These are phyloP conservation scores for Acacia concinna DNA, from an alignment of 331 rosid species.

Conservation along the genomic window DNA sequence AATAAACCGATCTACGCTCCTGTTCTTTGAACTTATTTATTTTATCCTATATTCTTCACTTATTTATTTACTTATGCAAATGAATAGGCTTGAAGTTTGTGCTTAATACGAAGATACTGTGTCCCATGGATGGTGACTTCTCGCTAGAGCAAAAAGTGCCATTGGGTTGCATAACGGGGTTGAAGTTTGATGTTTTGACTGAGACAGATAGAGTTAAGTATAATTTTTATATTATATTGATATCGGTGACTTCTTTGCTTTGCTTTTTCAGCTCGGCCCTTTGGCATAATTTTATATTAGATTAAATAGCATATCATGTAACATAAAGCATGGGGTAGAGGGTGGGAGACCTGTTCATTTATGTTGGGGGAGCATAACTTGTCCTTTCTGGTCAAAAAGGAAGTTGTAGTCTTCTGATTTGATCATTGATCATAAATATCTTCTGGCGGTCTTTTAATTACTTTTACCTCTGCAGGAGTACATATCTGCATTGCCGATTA, in stretches of 20 bases:
- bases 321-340: constrained; percentile 10
- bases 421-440: constrained; percentile 21
- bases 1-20: background rate
- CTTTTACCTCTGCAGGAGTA: constrained; percentile 59
- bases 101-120: constrained; percentile 37
- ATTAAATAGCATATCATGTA: constrained; percentile 8
- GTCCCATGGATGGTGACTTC: constrained; percentile 66
- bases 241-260: background rate
- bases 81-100: constrained; percentile 49
- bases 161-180: constrained; percentile 47
- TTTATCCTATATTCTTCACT: constrained; percentile 12
- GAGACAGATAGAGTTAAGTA: constrained; percentile 66
- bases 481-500: constrained; percentile 51
- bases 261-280: background rate
- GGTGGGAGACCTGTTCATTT: constrained; percentile 22
- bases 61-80: constrained; percentile 1
- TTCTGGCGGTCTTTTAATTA: constrained; percentile 21
- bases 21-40: constrained; percentile 21
- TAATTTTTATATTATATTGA: constrained; percentile 26
- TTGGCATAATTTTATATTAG: background rate
- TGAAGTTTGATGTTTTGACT: constrained; percentile 55
- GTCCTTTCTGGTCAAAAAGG: constrained; percentile 10
- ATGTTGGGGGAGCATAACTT: constrained; percentile 22
- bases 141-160: constrained; percentile 49
- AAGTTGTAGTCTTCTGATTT: constrained; percentile 9